Evolutionary conservation across 129 eudicot species (phyloP).

Genomic region (Heracleum sosnowskyi): DNA sequence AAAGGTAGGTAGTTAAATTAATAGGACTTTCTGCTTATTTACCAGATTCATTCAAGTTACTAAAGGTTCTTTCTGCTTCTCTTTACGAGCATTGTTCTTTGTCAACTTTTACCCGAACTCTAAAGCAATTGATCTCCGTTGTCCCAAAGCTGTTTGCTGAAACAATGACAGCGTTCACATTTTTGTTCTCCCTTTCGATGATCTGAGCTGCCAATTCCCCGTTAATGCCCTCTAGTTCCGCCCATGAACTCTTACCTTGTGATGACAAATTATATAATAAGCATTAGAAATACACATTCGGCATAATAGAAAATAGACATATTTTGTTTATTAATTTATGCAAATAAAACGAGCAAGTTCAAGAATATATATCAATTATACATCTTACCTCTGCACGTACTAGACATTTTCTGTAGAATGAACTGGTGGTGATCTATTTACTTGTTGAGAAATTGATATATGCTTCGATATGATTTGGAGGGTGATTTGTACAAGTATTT

Average conservation of each 20-base stretch:
- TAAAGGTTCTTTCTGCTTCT: background rate
- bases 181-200: background rate
- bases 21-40: background rate
- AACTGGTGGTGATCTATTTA: no score
- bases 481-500: background rate
- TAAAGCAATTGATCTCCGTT: background rate
- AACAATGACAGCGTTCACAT: background rate
- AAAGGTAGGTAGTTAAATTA: no score
- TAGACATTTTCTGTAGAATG: background rate
- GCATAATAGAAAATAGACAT: background rate
- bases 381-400: background rate
- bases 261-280: background rate
- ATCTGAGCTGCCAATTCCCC: background rate
- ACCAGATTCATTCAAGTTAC: background rate
- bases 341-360: background rate
- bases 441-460: background rate
- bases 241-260: slow-evolving; percentile 2
- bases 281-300: background rate
- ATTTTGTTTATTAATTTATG: background rate
- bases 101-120: slow-evolving; percentile 1
- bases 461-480: background rate
- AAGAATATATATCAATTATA: no score
- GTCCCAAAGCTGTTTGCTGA: background rate
- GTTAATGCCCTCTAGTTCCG: background rate
- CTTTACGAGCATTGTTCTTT: no score